Conservation (phyloP, 2,329 filamentous ascomycete genomes). For the Thielaviopsis populi region DNA sequence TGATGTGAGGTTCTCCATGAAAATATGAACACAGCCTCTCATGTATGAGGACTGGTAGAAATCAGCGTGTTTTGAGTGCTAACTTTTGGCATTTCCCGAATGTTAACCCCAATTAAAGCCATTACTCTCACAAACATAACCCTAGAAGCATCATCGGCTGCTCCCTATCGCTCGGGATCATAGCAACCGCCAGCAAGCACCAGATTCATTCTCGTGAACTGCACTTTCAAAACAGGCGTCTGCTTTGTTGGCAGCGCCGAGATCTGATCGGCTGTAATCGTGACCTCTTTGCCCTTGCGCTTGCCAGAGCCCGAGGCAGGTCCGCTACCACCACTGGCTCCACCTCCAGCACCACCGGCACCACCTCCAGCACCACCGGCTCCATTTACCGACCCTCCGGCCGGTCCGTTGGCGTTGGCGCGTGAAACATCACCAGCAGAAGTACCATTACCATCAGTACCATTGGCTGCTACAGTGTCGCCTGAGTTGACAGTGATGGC, state of each 20-base stretch:
- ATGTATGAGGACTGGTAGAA: neutral
- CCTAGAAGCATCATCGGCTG: neutral
- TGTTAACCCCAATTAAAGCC: neutral
- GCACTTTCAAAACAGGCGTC: constrained; percentile 81
- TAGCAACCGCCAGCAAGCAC: constrained; percentile 70
- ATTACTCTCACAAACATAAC: neutral
- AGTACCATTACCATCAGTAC: neutral
- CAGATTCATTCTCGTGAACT: constrained; percentile 90
- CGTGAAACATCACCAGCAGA: constrained; percentile 28
- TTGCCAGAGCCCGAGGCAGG: constrained; percentile 28
- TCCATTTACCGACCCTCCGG: constrained; percentile 20
- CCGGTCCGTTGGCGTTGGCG: constrained; percentile 29
- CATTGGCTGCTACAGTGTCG: constrained; percentile 13
- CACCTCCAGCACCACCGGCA: constrained; percentile 18
- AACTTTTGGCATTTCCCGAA: neutral
- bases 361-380: constrained; percentile 20
- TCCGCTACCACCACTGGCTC: constrained; percentile 21
- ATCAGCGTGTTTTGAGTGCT: neutral
- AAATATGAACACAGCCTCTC: neutral
- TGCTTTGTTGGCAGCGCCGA: constrained; percentile 93
- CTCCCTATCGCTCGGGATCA: constrained; percentile 27
- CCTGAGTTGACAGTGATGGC: constrained; percentile 18
- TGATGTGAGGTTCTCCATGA: too few species aligned
- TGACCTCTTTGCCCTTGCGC: constrained; percentile 82
- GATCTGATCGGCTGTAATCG: constrained; percentile 85